Conservation (phyloP, 257 asterid genomes). For the Cordia subcordata region DNA sequence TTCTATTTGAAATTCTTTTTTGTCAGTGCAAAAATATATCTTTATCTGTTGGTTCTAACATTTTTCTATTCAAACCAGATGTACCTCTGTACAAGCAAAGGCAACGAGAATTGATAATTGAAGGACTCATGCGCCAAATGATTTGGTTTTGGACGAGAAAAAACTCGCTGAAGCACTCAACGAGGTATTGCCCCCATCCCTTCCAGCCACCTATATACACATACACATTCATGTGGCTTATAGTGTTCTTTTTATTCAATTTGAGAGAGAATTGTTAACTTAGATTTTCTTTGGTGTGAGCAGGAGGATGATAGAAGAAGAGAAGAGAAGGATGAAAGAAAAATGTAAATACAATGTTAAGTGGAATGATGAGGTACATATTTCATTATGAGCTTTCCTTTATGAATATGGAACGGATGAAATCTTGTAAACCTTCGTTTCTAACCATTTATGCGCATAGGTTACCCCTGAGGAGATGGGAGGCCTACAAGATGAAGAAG, state of each 20-base stretch:
- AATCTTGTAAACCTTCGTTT: not conserved
- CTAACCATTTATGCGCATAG: constrained; percentile 24
- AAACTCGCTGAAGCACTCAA: constrained; percentile 62
- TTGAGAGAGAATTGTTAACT: not conserved
- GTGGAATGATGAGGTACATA: constrained; percentile 83
- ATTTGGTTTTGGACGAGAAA: constrained; percentile 66
- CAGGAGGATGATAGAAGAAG: constrained; percentile 81
- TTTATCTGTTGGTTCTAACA: not conserved
- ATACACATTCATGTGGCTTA: not conserved
- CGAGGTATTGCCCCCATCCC: constrained; percentile 36
- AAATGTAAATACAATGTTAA: constrained; percentile 82
- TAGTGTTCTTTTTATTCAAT: not conserved
- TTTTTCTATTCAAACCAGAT: constrained; percentile 31
- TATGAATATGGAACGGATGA: too few relatives aligned
- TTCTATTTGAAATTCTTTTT: not conserved
- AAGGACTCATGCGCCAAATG: constrained; percentile 90
- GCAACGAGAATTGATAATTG: constrained; percentile 74
- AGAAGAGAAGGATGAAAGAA: constrained; percentile 85
- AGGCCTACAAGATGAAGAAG: constrained; percentile 79
- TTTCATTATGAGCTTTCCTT: not conserved
- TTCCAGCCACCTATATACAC: too few relatives aligned
- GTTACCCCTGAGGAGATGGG: constrained; percentile 80
- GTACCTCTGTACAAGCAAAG: constrained; percentile 45
- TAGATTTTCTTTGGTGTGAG: constrained; percentile 4
- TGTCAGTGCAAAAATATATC: too few relatives aligned